Percentiles rank a stretch among this genome's conserved stretches.
phyloP scores from a whole-genome alignment of 208 protist species.

The Sergeia podlipaevii region DNA sequence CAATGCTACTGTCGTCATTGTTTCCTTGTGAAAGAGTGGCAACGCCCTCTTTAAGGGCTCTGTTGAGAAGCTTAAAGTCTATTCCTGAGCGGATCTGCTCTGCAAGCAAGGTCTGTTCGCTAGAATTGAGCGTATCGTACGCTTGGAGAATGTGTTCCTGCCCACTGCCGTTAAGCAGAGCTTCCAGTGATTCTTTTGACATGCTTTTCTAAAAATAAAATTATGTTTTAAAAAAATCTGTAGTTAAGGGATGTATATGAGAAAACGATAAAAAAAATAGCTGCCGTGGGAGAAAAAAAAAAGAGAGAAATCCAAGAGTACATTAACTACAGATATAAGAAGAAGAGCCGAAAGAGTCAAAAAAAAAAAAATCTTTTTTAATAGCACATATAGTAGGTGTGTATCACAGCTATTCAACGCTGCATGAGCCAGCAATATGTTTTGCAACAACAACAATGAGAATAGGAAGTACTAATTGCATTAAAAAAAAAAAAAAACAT shows the following conservation, averaged over 20 bases:
- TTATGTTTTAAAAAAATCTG: too few species aligned
- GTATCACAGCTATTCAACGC: too few species aligned
- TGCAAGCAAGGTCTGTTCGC: conserved; percentile 16
- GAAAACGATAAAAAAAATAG: conserved; percentile 6
- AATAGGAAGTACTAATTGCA: conserved; percentile 1
- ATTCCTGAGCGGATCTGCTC: conserved; percentile 20
- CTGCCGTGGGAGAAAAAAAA: conserved; percentile 3
- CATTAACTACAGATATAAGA: not conserved
- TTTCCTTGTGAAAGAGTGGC: conserved; percentile 8
- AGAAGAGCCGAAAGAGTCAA: not conserved
- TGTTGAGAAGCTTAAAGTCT: conserved; percentile 42
- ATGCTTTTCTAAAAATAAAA: not conserved
- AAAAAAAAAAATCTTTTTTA: conserved; percentile 2
- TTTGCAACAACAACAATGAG: conserved; percentile 1
- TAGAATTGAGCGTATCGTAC: conserved; percentile 24
- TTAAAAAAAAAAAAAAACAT: not conserved
- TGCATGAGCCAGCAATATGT: too few species aligned
- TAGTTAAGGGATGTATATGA: too few species aligned
- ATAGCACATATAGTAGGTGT: too few species aligned
- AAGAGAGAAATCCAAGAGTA: not conserved
- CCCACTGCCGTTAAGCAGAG: conserved; percentile 20
- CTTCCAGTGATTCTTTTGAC: conserved; percentile 17
- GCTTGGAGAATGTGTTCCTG: conserved; percentile 44
- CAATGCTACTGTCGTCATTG: conserved; percentile 2
- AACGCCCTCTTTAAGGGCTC: conserved; percentile 31